Evolutionary conservation across 179 eudicot genomes (phyloP).

Genomic region (Silene noctiflora): DNA sequence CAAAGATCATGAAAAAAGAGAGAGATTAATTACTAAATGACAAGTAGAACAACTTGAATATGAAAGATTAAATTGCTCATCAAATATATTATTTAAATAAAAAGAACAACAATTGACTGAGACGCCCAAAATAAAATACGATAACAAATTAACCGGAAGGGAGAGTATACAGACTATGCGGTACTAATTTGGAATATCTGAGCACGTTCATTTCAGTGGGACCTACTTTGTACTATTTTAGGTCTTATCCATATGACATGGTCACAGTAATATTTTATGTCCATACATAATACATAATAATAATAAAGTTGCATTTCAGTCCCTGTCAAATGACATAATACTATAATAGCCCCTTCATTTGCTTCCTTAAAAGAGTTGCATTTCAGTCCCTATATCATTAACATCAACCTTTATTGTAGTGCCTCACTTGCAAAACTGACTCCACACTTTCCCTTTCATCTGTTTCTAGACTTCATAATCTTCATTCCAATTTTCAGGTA

Average conservation of each 20-base stretch:
- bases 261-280: neutral
- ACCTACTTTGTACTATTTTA: neutral
- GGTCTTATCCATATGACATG: conserved; percentile 7
- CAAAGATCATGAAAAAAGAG: no score
- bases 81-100: no score
- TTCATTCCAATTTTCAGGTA: neutral
- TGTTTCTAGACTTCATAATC: neutral
- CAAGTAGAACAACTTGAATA: no score
- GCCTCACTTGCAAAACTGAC: neutral
- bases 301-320: neutral
- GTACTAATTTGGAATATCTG: neutral
- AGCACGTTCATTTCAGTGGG: conserved; percentile 2
- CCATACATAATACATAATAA: neutral
- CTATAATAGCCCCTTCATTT: neutral
- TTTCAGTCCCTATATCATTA: neutral
- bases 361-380: neutral
- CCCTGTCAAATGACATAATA: neutral
- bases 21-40: no score
- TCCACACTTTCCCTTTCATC: neutral
- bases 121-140: no score
- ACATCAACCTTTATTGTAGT: neutral
- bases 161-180: no score
- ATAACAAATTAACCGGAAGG: no score
- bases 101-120: no score
- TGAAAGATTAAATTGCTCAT: no score